These are phyloP conservation scores for Aspergillus egyptiacus DNA, from an alignment of 495 filamentous ascomycete genomes.

Conservation along the genomic window DNA sequence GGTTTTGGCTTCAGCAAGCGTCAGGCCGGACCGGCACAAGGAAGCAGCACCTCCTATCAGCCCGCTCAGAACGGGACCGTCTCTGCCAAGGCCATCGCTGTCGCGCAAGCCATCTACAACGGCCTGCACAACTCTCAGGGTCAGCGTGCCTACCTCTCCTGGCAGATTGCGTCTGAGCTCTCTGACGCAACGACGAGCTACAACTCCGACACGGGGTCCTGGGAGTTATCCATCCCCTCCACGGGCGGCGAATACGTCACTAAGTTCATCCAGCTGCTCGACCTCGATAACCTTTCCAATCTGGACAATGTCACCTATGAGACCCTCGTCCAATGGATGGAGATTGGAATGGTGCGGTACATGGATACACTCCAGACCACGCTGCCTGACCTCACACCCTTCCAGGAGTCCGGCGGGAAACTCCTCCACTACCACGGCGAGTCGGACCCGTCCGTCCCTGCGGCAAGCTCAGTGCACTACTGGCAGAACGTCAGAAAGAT, in stretches of 20 bases:
- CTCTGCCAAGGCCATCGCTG: slow-evolving; percentile 22
- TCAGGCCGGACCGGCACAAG: slow-evolving; percentile 17
- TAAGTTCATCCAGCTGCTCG: slow-evolving; percentile 22
- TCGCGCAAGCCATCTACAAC: slow-evolving; percentile 30
- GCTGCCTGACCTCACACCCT: slow-evolving; percentile 40
- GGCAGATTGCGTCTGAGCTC: slow-evolving; percentile 27
- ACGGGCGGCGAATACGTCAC: slow-evolving; percentile 25
- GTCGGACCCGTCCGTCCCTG: slow-evolving; percentile 42
- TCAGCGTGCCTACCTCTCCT: slow-evolving; percentile 31
- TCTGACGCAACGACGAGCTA: slow-evolving; percentile 23
- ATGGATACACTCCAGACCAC: slow-evolving; percentile 28
- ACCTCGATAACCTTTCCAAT: slow-evolving; percentile 22
- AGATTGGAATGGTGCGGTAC: slow-evolving; percentile 23
- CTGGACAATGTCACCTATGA: slow-evolving; percentile 45
- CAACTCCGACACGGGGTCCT: slow-evolving; percentile 16
- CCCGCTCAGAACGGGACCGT: slow-evolving; percentile 31
- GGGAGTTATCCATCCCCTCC: slow-evolving; percentile 21
- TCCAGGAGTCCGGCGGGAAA: slow-evolving; percentile 42
- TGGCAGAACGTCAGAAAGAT: slow-evolving; percentile 43
- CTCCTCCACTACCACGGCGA: slow-evolving; percentile 49
- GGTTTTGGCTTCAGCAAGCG: slow-evolving; percentile 36
- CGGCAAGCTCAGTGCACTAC: slow-evolving; percentile 45
- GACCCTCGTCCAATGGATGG: slow-evolving; percentile 44
- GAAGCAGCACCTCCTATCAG: slow-evolving; percentile 26
- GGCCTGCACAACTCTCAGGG: slow-evolving; percentile 29